Percentiles rank a stretch among this genome's conserved stretches.
phyloP scores from a whole-genome alignment of 73 alveolate species.

The Blepharisma japonicum region DNA sequence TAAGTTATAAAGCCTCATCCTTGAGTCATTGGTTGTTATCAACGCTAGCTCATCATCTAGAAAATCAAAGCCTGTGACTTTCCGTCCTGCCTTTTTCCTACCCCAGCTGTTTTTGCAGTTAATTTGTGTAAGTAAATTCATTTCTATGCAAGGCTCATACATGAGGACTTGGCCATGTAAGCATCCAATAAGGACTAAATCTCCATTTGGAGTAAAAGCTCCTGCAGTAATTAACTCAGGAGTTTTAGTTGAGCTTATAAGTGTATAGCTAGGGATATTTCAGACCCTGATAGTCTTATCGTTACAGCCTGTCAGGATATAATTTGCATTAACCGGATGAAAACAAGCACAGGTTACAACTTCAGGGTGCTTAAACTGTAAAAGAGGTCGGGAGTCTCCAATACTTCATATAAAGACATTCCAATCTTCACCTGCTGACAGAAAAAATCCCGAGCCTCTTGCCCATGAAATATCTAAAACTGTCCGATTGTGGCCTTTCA shows the following conservation, averaged over 20 bases:
- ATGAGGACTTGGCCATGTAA: slow-evolving; percentile 30
- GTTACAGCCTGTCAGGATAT: not conserved
- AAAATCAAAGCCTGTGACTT: slow-evolving; percentile 16
- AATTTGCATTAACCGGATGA: not conserved
- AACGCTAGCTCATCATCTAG: not conserved
- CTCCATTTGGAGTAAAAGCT: slow-evolving; percentile 20
- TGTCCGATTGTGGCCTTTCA: not conserved
- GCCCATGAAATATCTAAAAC: not conserved
- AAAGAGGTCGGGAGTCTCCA: not conserved
- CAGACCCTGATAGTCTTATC: slow-evolving; percentile 7
- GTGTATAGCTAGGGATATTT: not conserved
- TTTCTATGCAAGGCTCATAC: slow-evolving; percentile 48
- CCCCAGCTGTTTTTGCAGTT: slow-evolving; percentile 18
- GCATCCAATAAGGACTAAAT: slow-evolving; percentile 19
- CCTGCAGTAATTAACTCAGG: slow-evolving; percentile 15
- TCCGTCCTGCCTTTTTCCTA: not conserved
- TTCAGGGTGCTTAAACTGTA: not conserved
- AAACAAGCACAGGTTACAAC: not conserved
- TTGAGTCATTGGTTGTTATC: slow-evolving; percentile 18
- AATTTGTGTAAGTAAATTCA: not conserved
- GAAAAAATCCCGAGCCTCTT: not conserved
- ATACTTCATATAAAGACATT: not conserved
- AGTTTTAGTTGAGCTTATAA: not conserved
- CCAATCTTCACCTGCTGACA: not conserved
- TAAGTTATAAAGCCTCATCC: slow-evolving; percentile 11